phyloP scores from a whole-genome alignment of 1,284 basidiomycete genomes.

The Moesziomyces antarcticus region DNA sequence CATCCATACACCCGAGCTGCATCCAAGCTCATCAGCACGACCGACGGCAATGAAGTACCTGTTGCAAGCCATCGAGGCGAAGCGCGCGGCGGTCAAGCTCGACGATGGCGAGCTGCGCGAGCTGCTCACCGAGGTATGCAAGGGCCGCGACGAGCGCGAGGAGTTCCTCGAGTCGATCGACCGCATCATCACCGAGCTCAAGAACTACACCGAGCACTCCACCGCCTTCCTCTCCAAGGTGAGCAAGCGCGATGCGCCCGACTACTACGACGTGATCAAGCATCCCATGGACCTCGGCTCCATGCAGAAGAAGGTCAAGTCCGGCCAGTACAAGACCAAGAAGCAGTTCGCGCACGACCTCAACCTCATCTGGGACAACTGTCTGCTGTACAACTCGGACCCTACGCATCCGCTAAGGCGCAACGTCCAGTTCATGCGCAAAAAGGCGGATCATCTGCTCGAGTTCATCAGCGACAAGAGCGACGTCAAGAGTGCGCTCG shows the following conservation, averaged over 20 bases:
- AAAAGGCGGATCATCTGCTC: slow-evolving; percentile 73
- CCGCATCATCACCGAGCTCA: slow-evolving; percentile 64
- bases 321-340: slow-evolving; percentile 88
- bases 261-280: slow-evolving; percentile 66
- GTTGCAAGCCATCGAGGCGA: slow-evolving; percentile 65
- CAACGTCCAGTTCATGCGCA: slow-evolving; percentile 63
- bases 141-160: slow-evolving; percentile 62
- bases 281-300: slow-evolving; percentile 87
- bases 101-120: slow-evolving; percentile 58
- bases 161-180: slow-evolving; percentile 66
- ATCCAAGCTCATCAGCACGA: slow-evolving; percentile 13
- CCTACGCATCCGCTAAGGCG: slow-evolving; percentile 70
- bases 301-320: slow-evolving; percentile 91
- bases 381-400: slow-evolving; percentile 88
- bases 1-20: slow-evolving; percentile 8
- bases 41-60: slow-evolving; percentile 52
- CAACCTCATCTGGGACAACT: slow-evolving; percentile 96
- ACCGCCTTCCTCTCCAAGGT: slow-evolving; percentile 64
- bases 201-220: slow-evolving; percentile 66
- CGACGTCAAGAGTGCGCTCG: slow-evolving; percentile 71
- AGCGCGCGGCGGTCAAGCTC: slow-evolving; percentile 55
- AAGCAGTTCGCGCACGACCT: slow-evolving; percentile 91
- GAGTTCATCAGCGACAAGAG: slow-evolving; percentile 87
- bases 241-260: slow-evolving; percentile 65
- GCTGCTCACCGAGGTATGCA: slow-evolving; percentile 61